Base-by-base conservation (phyloP, 331 rosid species). In the Pyracantha coccinea region DNA sequence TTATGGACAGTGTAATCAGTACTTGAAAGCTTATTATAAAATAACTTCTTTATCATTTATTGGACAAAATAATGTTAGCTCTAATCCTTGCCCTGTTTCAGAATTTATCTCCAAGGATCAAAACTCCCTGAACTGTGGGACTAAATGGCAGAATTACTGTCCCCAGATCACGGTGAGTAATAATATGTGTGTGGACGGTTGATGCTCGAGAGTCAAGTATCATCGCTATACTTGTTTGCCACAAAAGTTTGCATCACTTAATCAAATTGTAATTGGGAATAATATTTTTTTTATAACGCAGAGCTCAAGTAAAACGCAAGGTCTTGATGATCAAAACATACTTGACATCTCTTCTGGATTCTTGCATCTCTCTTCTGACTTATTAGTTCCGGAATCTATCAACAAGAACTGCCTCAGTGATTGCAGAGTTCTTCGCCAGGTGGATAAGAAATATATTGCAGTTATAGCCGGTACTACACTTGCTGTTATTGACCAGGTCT, bases 371-470 rank as follows among this genome's bases (percentile, higher is more conserved):
- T 90, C 96, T 76, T 83, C 96, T 78, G 92, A 85, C 79, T 90
- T 87, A 32, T 84, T 94, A 68, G 84, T 94, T 84, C 97, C 97
- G 29, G 84, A 86, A 76, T 82, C 88, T 44, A 84, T 94, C 73
- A 76, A 83, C 76, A 94, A 89, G 84, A 85, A 80, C 66, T 83
- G 78, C 83, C 90, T 94, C 13, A 87, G 83, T 72, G 79, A 86
- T 77, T 93, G 92, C 71, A 90, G 79, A 79, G 93, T 90, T 84
- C 96, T 94, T 69, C 89, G 73, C 58, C 99, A 94, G 89, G 88
- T 94, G 80, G 99, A 94, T 85, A 92, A 94, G 84, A 94, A 94
- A 80, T 94, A 86, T 85, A 94, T 94, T 80, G 96, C 96, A 55
- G 79, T 94, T 68, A 89, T 89, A 83, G 94, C 90, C 24, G 89